phyloP scores from a whole-genome alignment of 1,284 basidiomycete species.

The Grifola frondosa region DNA sequence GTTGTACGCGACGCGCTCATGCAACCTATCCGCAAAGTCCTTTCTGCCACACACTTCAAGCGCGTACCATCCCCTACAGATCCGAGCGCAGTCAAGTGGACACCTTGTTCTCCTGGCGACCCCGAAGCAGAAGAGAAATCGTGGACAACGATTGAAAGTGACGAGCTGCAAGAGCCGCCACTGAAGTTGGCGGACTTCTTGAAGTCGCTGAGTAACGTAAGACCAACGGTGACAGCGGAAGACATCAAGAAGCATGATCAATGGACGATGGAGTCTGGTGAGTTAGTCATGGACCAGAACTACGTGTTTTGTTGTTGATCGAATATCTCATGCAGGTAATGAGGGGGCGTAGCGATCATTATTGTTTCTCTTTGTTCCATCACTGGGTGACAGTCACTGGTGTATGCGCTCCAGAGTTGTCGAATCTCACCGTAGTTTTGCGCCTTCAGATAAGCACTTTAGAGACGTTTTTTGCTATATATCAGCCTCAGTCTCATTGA shows the following conservation, averaged over 20 bases:
- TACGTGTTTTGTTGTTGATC: slow-evolving; percentile 7
- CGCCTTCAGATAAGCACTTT: too few species aligned
- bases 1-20: slow-evolving; percentile 96
- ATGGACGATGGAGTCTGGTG: slow-evolving; percentile 88
- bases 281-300: slow-evolving; percentile 7
- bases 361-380: too few species aligned
- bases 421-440: too few species aligned
- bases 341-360: slow-evolving; percentile 42
- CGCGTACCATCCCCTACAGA: slow-evolving; percentile 39
- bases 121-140: slow-evolving; percentile 83
- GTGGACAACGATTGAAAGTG: slow-evolving; percentile 92
- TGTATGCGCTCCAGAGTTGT: too few species aligned
- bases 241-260: slow-evolving; percentile 91
- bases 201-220: slow-evolving; percentile 77
- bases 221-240: slow-evolving; percentile 87
- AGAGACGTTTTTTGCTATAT: too few species aligned
- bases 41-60: slow-evolving; percentile 96
- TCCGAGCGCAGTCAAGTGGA: slow-evolving; percentile 59
- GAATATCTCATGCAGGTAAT: slow-evolving; percentile 32
- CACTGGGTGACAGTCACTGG: too few species aligned
- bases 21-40: slow-evolving; percentile 97
- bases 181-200: slow-evolving; percentile 83
- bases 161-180: slow-evolving; percentile 87
- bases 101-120: slow-evolving; percentile 95
- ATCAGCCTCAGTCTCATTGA: too few species aligned